Evolutionary conservation across 2,329 filamentous ascomycete genomes (phyloP).

Genomic region (Trichoderma guizhouense): DNA sequence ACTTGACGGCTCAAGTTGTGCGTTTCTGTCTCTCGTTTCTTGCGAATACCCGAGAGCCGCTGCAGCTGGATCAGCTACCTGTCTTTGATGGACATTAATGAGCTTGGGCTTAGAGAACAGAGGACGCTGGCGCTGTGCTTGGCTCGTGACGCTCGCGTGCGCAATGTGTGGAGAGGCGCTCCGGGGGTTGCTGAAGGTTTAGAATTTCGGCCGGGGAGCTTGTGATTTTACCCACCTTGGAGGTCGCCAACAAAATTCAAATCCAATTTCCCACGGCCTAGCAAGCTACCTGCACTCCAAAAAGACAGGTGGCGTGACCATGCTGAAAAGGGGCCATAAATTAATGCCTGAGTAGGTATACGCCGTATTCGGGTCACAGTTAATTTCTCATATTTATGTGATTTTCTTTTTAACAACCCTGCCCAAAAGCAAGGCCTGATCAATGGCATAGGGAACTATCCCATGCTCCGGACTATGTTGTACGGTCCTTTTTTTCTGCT

Average conservation of each 20-base stretch:
- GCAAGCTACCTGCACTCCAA: slow-evolving; percentile 11
- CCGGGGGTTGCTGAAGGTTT: slow-evolving; percentile 16
- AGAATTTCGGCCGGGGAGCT: slow-evolving; percentile 12
- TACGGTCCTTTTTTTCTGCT: not conserved
- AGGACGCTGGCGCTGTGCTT: not conserved
- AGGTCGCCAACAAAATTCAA: not conserved
- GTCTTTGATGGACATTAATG: not conserved
- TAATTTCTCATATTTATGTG: slow-evolving; percentile 3
- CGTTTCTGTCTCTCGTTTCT: not conserved
- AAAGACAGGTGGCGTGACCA: slow-evolving; percentile 17
- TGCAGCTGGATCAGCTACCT: not conserved
- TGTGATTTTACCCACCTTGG: slow-evolving; percentile 16
- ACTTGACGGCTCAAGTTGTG: not conserved
- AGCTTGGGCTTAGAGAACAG: not conserved
- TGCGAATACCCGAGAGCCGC: not conserved
- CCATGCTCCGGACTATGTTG: not conserved
- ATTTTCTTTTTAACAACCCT: not conserved
- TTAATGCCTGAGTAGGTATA: slow-evolving; percentile 14
- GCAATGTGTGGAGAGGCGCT: slow-evolving; percentile 16
- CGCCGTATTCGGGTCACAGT: slow-evolving; percentile 10
- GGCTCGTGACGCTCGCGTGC: slow-evolving; percentile 13
- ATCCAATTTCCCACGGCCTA: slow-evolving; percentile 15
- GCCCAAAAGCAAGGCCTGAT: not conserved
- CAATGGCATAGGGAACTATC: not conserved
- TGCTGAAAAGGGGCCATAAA: slow-evolving; percentile 13